These are phyloP conservation scores for Penicillium coprophilum DNA, from an alignment of 495 filamentous ascomycete genomes.

Conservation along the genomic window DNA sequence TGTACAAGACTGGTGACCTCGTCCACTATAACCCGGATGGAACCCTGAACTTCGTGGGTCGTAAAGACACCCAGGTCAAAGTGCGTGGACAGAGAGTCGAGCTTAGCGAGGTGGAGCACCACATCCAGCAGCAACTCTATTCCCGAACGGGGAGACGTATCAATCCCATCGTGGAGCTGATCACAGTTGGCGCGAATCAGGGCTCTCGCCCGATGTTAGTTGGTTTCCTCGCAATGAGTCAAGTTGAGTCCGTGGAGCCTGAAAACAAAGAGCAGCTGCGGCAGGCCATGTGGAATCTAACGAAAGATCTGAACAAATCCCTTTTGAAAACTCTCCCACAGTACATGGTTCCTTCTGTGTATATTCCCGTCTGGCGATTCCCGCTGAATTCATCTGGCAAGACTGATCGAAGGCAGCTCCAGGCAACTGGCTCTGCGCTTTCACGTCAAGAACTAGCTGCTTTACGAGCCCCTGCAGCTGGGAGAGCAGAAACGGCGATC, in stretches of 20 bases:
- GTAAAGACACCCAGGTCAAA: slow-evolving; percentile 44
- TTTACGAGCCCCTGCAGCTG: slow-evolving; percentile 15
- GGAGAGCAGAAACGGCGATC: neutral
- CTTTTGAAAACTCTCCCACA: slow-evolving; percentile 17
- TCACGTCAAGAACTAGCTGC: slow-evolving; percentile 17
- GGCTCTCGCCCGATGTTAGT: no score
- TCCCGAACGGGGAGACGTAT: no score
- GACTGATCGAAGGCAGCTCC: slow-evolving; percentile 38
- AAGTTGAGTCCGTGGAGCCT: no score
- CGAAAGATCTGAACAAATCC: no score
- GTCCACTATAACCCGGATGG: slow-evolving; percentile 27
- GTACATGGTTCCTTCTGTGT: slow-evolving; percentile 57
- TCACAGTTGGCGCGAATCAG: no score
- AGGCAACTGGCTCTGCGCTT: slow-evolving; percentile 35
- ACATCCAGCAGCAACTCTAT: slow-evolving; percentile 8
- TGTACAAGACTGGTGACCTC: slow-evolving; percentile 42
- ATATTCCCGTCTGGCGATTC: slow-evolving; percentile 49
- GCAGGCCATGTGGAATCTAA: no score
- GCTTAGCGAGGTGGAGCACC: slow-evolving; percentile 40
- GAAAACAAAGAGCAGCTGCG: no score
- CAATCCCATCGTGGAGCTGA: no score
- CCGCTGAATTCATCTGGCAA: slow-evolving; percentile 53
- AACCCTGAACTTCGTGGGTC: slow-evolving; percentile 26
- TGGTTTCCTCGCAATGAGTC: no score
- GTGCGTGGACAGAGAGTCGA: slow-evolving; percentile 47